Percentiles rank a stretch among this genome's conserved stretches.
phyloP scores from a whole-genome alignment of 2,329 filamentous ascomycete species.

The Pseudogymnoascus sp. region DNA sequence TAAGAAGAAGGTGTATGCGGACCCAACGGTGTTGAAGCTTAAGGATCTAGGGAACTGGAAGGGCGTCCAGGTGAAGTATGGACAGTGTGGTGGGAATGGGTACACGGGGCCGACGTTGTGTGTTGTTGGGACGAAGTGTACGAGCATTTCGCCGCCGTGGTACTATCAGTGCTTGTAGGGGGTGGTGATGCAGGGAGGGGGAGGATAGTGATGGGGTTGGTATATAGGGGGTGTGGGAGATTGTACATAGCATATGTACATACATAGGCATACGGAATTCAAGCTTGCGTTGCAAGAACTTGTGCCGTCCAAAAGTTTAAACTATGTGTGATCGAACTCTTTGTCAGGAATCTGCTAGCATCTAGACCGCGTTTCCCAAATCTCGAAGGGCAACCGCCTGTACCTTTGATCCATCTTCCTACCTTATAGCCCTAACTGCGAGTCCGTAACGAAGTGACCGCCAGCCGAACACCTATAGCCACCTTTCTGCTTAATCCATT shows the following conservation, averaged over 20 bases:
- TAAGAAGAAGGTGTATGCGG: conserved; percentile 31
- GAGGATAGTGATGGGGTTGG: background rate
- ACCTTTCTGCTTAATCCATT: background rate
- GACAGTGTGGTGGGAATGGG: background rate
- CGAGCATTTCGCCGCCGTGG: background rate
- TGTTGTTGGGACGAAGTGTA: background rate
- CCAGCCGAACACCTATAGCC: background rate
- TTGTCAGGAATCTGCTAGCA: too few relatives aligned
- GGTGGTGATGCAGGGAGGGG: background rate
- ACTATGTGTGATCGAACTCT: background rate
- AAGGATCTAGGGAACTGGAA: conserved; percentile 25
- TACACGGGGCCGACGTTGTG: background rate
- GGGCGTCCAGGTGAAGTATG: conserved; percentile 4
- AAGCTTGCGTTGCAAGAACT: background rate
- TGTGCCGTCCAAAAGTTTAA: background rate
- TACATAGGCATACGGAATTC: background rate
- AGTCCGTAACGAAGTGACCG: too few relatives aligned
- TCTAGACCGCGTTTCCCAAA: too few relatives aligned
- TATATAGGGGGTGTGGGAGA: background rate
- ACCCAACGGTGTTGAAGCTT: conserved; percentile 23
- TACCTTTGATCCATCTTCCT: too few relatives aligned
- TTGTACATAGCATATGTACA: background rate
- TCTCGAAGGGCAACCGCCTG: too few relatives aligned
- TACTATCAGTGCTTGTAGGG: background rate
- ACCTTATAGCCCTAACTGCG: too few relatives aligned